A percentile compares a stretch with the other conserved stretches of the same genome.
phyloP scores from a whole-genome alignment of 2,329 filamentous ascomycete genomes.

The Bipolaris cookei region DNA sequence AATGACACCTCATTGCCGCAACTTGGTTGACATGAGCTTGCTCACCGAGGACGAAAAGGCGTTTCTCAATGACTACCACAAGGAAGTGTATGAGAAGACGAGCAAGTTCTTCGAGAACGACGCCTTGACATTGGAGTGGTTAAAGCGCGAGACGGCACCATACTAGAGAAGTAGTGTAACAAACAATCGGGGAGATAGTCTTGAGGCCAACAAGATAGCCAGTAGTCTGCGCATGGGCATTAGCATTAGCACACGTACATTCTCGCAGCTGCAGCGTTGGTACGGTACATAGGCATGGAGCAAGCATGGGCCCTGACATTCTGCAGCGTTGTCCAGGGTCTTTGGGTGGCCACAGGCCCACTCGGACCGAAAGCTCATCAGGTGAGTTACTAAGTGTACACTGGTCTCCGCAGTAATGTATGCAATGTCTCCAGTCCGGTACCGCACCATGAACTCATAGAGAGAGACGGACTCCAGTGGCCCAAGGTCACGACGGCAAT shows the following conservation, averaged over 20 bases:
- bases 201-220: conserved; percentile 15
- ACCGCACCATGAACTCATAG: not conserved
- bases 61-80: conserved; percentile 88
- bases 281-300: conserved; percentile 14
- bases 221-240: conserved; percentile 24
- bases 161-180: conserved; percentile 27
- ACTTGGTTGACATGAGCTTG: conserved; percentile 77
- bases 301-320: conserved; percentile 25
- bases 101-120: conserved; percentile 76
- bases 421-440: conserved; percentile 1
- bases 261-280: conserved; percentile 25
- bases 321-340: conserved; percentile 11
- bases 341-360: conserved; percentile 16
- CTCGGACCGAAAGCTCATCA: conserved; percentile 12
- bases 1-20: conserved; percentile 93
- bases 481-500: conserved; percentile 35
- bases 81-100: conserved; percentile 82
- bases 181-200: conserved; percentile 3
- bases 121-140: conserved; percentile 74
- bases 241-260: conserved; percentile 3
- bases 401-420: conserved; percentile 3
- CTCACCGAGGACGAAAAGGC: conserved; percentile 76
- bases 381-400: conserved; percentile 1
- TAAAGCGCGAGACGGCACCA: conserved; percentile 82
- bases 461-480: conserved; percentile 1